Base-by-base conservation (phyloP, 2,329 filamentous ascomycete genomes). In the Alternaria panax region DNA sequence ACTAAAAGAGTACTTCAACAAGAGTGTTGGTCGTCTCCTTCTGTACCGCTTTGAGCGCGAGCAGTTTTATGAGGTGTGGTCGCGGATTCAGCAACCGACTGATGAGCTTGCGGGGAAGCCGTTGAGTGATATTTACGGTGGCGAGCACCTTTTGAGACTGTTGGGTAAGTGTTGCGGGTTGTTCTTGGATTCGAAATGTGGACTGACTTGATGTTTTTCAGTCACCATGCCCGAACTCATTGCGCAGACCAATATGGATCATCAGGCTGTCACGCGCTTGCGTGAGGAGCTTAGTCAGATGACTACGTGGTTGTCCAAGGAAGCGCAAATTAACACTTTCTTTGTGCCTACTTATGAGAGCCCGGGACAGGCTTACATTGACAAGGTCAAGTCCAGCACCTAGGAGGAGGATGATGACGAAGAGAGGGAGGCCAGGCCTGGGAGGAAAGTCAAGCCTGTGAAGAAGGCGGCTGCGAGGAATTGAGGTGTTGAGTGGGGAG, bases 211-310 rank as follows among this genome's bases (percentile, higher is more conserved):
- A n/a, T n/a, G n/a, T n/a, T n/a, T n/a, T n/a, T n/a, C 68, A 97
- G 94, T 96, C 4, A 90, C 91, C 1, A 88, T 98, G 69, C 94
- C 95, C 0, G 95, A 99, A 75, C 88, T 98, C 40, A 89, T 98
- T 63, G 93, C 93, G 4, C 95, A 99, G 77, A 99, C 95, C 52
- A 98, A 98, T 80, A 97, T 99, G 93, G 95, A 98, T 73, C 85
- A 90, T 53, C 93, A 96, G 76, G 93, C 93, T 2, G 92, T 97
- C 41, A 91, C 90, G 63, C 90, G 93, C 46, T 87, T 98, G 25
- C 90, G 93, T 12, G 92, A 97, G 71, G 95, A 99, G 77, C 85
- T 99, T 16, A 86, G 87, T 67, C 94, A 93, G 79, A 89, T 99
- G 79, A 92, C 90, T 11, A 85, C 87, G 54, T 99, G 93, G 92